Evolutionary conservation across 768 basidiomycete genomes (phyloP).

Genomic region (Roridomyces roridus): DNA sequence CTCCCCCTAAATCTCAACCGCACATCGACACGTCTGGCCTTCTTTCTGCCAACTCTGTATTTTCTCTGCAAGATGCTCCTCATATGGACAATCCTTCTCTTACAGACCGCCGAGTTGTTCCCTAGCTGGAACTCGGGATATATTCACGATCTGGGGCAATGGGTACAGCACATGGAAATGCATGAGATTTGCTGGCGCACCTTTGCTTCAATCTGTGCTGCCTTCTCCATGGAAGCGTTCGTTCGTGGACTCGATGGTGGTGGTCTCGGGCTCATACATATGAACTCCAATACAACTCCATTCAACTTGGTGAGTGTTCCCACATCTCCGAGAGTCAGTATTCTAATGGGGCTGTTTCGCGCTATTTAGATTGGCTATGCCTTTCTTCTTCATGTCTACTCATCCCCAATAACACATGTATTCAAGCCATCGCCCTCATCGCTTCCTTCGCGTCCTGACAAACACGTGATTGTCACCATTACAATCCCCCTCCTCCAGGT

Average conservation of each 20-base stretch:
- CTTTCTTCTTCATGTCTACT: slow-evolving; percentile 77
- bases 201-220: slow-evolving; percentile 69
- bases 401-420: slow-evolving; percentile 65
- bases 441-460: slow-evolving; percentile 69
- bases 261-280: slow-evolving; percentile 44
- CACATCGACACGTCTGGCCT: slow-evolving; percentile 59
- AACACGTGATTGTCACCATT: slow-evolving; percentile 76
- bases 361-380: slow-evolving; percentile 74
- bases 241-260: slow-evolving; percentile 73
- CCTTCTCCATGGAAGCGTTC: slow-evolving; percentile 69
- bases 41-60: slow-evolving; percentile 72
- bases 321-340: not conserved
- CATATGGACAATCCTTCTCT: slow-evolving; percentile 62
- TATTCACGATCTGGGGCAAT: slow-evolving; percentile 21
- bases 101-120: slow-evolving; percentile 58
- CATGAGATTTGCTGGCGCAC: slow-evolving; percentile 75
- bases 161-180: slow-evolving; percentile 55
- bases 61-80: slow-evolving; percentile 61
- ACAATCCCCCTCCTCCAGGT: slow-evolving; percentile 78
- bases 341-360: slow-evolving; percentile 9
- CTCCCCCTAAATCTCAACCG: slow-evolving; percentile 71
- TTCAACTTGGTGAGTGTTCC: slow-evolving; percentile 69
- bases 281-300: slow-evolving; percentile 58
- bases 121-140: slow-evolving; percentile 38
- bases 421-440: slow-evolving; percentile 45